Percentiles rank a stretch among this genome's conserved stretches.
These are phyloP conservation scores for Xylaria sp. DNA, from an alignment of 2,329 filamentous ascomycete species.

Conservation along the genomic window DNA sequence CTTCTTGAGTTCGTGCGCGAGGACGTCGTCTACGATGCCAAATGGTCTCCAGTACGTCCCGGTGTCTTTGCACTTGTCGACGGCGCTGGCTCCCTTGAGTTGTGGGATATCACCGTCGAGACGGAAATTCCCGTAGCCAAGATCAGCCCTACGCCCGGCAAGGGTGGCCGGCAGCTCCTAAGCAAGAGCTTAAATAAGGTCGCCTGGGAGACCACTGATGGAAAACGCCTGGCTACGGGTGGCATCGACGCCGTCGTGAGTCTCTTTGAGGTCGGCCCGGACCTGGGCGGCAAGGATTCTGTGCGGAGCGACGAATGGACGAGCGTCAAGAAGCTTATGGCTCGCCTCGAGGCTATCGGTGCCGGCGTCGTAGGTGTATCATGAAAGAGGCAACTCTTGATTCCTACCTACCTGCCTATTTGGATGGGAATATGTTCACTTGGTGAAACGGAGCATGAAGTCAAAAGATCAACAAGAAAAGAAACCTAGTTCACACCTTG, in stretches of 20 bases:
- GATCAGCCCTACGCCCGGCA: slow-evolving; percentile 74
- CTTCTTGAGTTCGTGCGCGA: slow-evolving; percentile 92
- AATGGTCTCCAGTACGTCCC: slow-evolving; percentile 93
- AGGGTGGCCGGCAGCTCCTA: slow-evolving; percentile 74
- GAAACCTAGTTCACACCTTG: slow-evolving; percentile 12
- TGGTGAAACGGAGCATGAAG: slow-evolving; percentile 32
- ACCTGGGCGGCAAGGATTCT: slow-evolving; percentile 85
- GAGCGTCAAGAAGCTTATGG: slow-evolving; percentile 89
- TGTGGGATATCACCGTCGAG: slow-evolving; percentile 95
- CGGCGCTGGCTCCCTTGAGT: slow-evolving; percentile 88
- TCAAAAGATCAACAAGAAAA: background rate
- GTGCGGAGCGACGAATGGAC: slow-evolving; percentile 91
- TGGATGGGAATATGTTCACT: background rate
- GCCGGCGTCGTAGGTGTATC: slow-evolving; percentile 58
- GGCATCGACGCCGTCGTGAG: slow-evolving; percentile 91
- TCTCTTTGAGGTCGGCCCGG: slow-evolving; percentile 88
- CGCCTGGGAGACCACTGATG: slow-evolving; percentile 92
- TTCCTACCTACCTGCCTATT: slow-evolving; percentile 12
- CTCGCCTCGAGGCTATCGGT: slow-evolving; percentile 74
- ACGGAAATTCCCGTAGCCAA: slow-evolving; percentile 90
- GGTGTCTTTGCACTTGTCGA: slow-evolving; percentile 96
- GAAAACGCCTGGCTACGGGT: slow-evolving; percentile 86
- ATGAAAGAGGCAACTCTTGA: slow-evolving; percentile 20
- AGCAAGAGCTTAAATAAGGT: slow-evolving; percentile 93
- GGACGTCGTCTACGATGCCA: slow-evolving; percentile 95